These are phyloP conservation scores for Geranium rotundifolium DNA, from an alignment of 345 rosid genomes.

Conservation along the genomic window DNA sequence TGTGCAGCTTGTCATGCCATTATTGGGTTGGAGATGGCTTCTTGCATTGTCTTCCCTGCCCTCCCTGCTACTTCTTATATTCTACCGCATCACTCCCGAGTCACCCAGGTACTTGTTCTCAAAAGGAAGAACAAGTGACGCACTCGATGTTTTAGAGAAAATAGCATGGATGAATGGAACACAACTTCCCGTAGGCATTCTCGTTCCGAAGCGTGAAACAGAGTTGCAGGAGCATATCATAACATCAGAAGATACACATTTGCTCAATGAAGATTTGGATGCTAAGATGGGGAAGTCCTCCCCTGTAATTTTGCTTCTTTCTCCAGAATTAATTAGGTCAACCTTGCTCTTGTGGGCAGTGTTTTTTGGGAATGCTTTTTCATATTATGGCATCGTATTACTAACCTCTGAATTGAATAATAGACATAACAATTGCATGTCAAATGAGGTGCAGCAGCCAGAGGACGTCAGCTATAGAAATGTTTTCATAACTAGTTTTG, in stretches of 20 bases:
- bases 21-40: conserved; percentile 84
- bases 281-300: conserved; percentile 30
- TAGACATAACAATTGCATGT: conserved; percentile 31
- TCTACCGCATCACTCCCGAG: conserved; percentile 62
- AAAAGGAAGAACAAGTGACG: conserved; percentile 61
- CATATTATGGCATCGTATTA: conserved; percentile 79
- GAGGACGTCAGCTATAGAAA: conserved; percentile 40
- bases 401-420: conserved; percentile 79
- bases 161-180: conserved; percentile 46
- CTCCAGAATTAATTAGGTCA: conserved; percentile 50
- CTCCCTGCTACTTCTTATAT: conserved; percentile 59
- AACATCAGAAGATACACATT: conserved; percentile 30
- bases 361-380: conserved; percentile 81
- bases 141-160: conserved; percentile 47
- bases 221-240: conserved; percentile 24
- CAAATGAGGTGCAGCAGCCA: conserved; percentile 18
- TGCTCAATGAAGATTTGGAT: conserved; percentile 27
- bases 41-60: conserved; percentile 71
- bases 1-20: conserved; percentile 79
- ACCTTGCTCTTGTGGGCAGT: conserved; percentile 77
- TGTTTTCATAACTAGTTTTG: conserved; percentile 74
- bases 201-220: conserved; percentile 44
- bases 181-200: conserved; percentile 53
- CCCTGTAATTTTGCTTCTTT: conserved; percentile 46
- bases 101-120: conserved; percentile 77